Base-by-base conservation (phyloP, 805 yeast species). In the Saturnispora saitoi region DNA sequence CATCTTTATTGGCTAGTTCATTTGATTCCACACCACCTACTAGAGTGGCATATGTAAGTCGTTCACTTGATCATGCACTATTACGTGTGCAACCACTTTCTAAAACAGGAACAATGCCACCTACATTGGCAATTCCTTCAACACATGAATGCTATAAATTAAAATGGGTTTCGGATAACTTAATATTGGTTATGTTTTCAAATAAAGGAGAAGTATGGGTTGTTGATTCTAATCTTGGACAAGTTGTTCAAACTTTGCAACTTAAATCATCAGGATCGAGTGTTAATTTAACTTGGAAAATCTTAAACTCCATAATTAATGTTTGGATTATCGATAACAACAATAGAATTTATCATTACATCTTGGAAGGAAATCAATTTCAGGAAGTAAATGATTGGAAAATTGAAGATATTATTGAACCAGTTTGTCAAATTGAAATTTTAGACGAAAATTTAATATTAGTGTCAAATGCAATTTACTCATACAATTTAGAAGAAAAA, bases 381-480 rank as follows among this genome's bases (percentile, higher is more conserved):
- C 36, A 45, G 15, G 43, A 38, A 37, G 34, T 46, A 2, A 31
- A 29, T 7, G 40, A 50, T 32, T 52, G 40, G 48, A 48, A 48
- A 12, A 48, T 52, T 11, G 45, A 42, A 11, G 51, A 43, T 9
- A 24, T 52, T 4, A 22, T 17, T 11, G 55, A 52, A 45, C 34
- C 53, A 9, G 34, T 52, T 31, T 52, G 53, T 1, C 43, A 50
- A 36, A 34, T 52, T 5, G 41, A 48, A 10, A 26, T 43, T 2
- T 15, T 34, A 14, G 22, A 36, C 6, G 19, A 39, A 17, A 39
- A 43, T 31, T 36, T 52, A 14, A 17, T 45, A 2, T 30, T 53
- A 8, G 47, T 50, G 26, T 50, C 55, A 1, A 53, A 53, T 31
- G 22, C 57, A n/a, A 38, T 52, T n/a, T 52, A 52, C 41, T 41